These are phyloP conservation scores for Alternaria tenuissima DNA, from an alignment of 2,329 filamentous ascomycete species.

Conservation along the genomic window DNA sequence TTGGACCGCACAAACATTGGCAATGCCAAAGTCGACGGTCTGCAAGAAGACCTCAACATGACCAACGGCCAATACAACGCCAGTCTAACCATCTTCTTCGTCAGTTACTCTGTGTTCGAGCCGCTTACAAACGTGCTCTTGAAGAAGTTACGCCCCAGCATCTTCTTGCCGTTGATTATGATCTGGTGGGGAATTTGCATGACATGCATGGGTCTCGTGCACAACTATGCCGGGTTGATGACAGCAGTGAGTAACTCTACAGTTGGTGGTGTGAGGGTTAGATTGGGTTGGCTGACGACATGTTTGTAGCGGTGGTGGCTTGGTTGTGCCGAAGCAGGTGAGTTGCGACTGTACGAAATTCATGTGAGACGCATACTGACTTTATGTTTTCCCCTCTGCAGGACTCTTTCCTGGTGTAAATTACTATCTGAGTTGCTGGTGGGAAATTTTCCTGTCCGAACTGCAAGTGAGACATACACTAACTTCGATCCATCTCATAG, in stretches of 20 bases:
- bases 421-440: conserved; percentile 83
- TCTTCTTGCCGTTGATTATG: conserved; percentile 87
- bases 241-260: conserved; percentile 56
- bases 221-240: conserved; percentile 70
- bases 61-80: conserved; percentile 73
- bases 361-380: too few species aligned
- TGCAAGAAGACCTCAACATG: conserved; percentile 68
- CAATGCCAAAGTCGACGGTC: conserved; percentile 69
- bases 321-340: conserved; percentile 74
- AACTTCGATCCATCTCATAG: too few species aligned
- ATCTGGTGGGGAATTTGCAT: conserved; percentile 69
- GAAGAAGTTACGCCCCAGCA: conserved; percentile 75
- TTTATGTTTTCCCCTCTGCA: too few species aligned
- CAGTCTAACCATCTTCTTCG: conserved; percentile 83
- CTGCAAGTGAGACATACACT: too few species aligned
- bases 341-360: too few species aligned
- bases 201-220: conserved; percentile 72
- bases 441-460: too few species aligned
- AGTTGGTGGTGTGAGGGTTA: not conserved
- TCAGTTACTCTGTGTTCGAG: conserved; percentile 83
- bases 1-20: conserved; percentile 78
- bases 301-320: conserved; percentile 63
- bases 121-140: conserved; percentile 80
- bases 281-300: not conserved
- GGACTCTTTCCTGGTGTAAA: conserved; percentile 68